phyloP scores from a whole-genome alignment of 2,329 filamentous ascomycete genomes.

The Calonectria hongkongensis region DNA sequence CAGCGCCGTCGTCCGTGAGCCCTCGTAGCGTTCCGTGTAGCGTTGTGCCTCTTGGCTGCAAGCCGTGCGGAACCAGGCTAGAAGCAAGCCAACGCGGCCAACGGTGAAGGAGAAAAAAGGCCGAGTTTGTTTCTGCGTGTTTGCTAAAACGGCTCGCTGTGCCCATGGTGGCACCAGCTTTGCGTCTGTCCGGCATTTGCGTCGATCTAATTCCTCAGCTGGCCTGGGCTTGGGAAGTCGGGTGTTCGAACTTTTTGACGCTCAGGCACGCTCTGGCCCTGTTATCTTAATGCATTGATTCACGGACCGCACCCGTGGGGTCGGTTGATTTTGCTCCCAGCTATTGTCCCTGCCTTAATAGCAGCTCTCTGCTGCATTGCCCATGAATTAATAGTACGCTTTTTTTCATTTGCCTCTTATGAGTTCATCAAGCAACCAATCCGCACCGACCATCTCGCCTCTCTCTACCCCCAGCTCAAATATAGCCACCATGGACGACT shows the following conservation, averaged over 20 bases:
- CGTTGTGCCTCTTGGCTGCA: background rate
- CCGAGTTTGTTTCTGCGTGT: slow-evolving; percentile 20
- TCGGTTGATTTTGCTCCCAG: slow-evolving; percentile 9
- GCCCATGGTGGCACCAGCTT: slow-evolving; percentile 16
- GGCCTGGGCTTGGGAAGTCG: slow-evolving; percentile 17
- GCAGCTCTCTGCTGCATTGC: slow-evolving; percentile 9
- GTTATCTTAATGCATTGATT: slow-evolving; percentile 30
- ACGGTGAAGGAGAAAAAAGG: slow-evolving; percentile 18
- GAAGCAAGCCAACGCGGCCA: background rate
- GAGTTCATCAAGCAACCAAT: slow-evolving; percentile 22
- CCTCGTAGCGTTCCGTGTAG: background rate
- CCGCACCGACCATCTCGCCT: slow-evolving; percentile 23
- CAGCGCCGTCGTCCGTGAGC: background rate
- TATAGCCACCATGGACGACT: slow-evolving; percentile 28
- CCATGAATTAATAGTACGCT: slow-evolving; percentile 19
- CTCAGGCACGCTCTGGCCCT: slow-evolving; percentile 20
- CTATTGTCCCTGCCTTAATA: slow-evolving; percentile 13
- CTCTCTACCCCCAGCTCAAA: slow-evolving; percentile 9
- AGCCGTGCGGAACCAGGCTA: slow-evolving; percentile 16
- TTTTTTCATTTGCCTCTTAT: slow-evolving; percentile 19
- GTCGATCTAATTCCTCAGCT: slow-evolving; percentile 18
- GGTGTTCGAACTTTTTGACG: slow-evolving; percentile 13
- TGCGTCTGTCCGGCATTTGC: slow-evolving; percentile 21
- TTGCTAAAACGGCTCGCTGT: slow-evolving; percentile 18
- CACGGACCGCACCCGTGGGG: slow-evolving; percentile 25